phyloP scores from a whole-genome alignment of 148 eudicot species.

The Diospyros lotus region DNA sequence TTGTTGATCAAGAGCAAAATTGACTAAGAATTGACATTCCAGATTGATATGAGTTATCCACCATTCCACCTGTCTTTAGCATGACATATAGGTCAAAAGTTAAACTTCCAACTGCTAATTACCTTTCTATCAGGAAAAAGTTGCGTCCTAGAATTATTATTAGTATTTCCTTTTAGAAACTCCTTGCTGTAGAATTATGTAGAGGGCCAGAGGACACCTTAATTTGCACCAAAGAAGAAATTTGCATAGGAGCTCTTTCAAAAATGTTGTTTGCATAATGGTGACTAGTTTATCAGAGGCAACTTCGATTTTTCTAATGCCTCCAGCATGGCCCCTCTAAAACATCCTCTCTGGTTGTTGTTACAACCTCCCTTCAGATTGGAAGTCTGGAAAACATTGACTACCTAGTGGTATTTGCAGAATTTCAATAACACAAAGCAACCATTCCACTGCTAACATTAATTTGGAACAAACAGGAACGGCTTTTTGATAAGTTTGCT shows the following conservation, averaged over 20 bases:
- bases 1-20: background rate
- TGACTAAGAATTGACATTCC: background rate
- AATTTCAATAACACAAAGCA: background rate
- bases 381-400: background rate
- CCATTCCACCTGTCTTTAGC: background rate
- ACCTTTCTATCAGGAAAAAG: background rate
- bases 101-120: background rate
- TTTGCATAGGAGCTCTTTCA: background rate
- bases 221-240: background rate
- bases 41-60: background rate
- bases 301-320: background rate
- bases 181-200: background rate
- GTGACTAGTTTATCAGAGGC: background rate
- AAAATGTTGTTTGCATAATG: background rate
- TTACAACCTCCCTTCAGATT: background rate
- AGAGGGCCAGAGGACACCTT: background rate
- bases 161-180: too few relatives aligned
- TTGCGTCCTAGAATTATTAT: too few relatives aligned
- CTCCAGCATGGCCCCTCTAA: background rate
- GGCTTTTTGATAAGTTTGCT: too few relatives aligned
- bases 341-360: slow-evolving; percentile 5
- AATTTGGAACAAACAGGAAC: background rate
- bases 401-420: background rate
- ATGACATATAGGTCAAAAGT: background rate
- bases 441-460: background rate